Conservation (phyloP, 306 rosid species). For the Senna tora region DNA sequence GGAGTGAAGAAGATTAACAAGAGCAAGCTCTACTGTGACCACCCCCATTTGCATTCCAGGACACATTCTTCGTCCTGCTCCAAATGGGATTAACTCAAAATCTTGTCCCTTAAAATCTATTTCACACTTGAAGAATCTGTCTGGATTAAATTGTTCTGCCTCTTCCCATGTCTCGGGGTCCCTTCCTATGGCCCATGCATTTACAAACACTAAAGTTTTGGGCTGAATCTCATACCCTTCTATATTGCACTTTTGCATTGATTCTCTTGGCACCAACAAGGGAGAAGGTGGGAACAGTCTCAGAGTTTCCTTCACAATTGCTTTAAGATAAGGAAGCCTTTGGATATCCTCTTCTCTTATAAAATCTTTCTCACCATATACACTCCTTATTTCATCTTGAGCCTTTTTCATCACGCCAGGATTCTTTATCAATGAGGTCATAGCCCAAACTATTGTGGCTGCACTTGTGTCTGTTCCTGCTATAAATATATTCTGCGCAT, state of each 20-base stretch:
- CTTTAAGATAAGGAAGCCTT: slow-evolving; percentile 42
- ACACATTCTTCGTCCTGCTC: slow-evolving; percentile 49
- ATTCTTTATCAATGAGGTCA: slow-evolving; percentile 42
- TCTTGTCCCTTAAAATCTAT: slow-evolving; percentile 34
- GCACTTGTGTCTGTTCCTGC: slow-evolving; percentile 47
- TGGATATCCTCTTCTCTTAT: slow-evolving; percentile 46
- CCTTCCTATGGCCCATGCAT: slow-evolving; percentile 45
- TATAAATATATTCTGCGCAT: slow-evolving; percentile 46
- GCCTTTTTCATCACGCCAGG: slow-evolving; percentile 25
- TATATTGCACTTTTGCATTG: slow-evolving; percentile 32
- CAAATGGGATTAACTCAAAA: slow-evolving; percentile 48
- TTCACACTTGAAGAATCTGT: slow-evolving; percentile 34
- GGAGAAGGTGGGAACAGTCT: slow-evolving; percentile 48
- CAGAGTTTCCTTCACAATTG: slow-evolving; percentile 45
- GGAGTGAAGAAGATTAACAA: slow-evolving; percentile 41
- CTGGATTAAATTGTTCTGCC: slow-evolving; percentile 39
- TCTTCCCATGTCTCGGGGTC: slow-evolving; percentile 46
- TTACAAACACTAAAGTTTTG: slow-evolving; percentile 37
- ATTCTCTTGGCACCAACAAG: slow-evolving; percentile 44
- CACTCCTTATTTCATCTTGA: slow-evolving; percentile 34
- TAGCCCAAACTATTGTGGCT: slow-evolving; percentile 41
- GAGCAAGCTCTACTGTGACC: slow-evolving; percentile 27
- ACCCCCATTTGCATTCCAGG: slow-evolving; percentile 38
- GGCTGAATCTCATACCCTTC: slow-evolving; percentile 40
- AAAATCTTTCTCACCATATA: slow-evolving; percentile 31